Evolutionary conservation across 2,329 filamentous ascomycete genomes (phyloP), one percentile per base, ranked within the genome.

Genomic region (Paecilomyces fulvus): DNA sequence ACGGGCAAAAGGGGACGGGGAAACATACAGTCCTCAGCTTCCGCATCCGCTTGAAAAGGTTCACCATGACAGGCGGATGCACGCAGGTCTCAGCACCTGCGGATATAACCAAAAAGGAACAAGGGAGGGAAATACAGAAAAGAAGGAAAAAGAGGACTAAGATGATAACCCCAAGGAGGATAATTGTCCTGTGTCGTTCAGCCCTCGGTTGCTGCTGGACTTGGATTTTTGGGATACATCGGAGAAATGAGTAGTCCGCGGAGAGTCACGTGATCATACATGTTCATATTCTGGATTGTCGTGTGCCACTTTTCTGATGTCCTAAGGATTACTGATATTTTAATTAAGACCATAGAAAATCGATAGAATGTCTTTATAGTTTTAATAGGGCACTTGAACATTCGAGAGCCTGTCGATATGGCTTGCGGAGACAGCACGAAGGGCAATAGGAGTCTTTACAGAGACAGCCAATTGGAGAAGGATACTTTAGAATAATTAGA

Each of bases 11-110:
- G 46, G 48, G 46, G 8, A 31, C 20, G 30, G 17, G 23, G 10
- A 20, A 12, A 79, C 84, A 73, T 80, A 90, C 89, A 73, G 82
- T 79, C 72, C 84, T 85, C 70, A 95, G 77, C 74, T 84, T 84
- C 71, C 86, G 84, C 82, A 90, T 85, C 66, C 90, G 86, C 75
- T 84, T 83, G 60, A 74, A 67, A 50, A 79, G 60, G 64, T 77
- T 78, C 59, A 78, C 75, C 75, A 77, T 79, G 58, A 52, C 72
- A 65, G 25, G 60, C 60, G 56, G 56, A 52, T 55, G 61, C 59
- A 46, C 43, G 31, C 49, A 49, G 30, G 59, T 61, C 54, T 55
- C 59, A 25, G 56, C 56, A 54, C 59, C 61, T 56, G 30, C 52
- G 53, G 8, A 17, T 17, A 17, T 17, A 55, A 31, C 30, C 25